A percentile compares a stretch with the other conserved stretches of the same genome.
Evolutionary conservation across 257 asterid species (phyloP).

Genomic region (Henckelia pumila): DNA sequence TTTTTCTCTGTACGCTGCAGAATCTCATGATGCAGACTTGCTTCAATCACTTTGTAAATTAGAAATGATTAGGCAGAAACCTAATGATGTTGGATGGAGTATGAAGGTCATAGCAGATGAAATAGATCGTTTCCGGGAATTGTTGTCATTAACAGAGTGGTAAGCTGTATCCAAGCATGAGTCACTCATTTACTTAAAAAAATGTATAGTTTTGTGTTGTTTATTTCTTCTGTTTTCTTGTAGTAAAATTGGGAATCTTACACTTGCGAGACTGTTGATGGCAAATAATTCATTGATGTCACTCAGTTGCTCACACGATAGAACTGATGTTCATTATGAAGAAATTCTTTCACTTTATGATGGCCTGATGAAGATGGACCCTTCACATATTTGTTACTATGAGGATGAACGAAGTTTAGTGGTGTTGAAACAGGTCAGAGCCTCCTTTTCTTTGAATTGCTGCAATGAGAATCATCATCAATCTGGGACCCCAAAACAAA

Average conservation of each 20-base stretch:
- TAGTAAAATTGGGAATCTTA: slow-evolving; percentile 96
- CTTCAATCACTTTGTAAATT: slow-evolving; percentile 37
- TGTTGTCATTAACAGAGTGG: slow-evolving; percentile 72
- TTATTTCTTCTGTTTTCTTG: slow-evolving; percentile 25
- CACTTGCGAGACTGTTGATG: slow-evolving; percentile 86
- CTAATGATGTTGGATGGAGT: slow-evolving; percentile 40
- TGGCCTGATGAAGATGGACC: slow-evolving; percentile 74
- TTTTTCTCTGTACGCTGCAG: slow-evolving; percentile 38
- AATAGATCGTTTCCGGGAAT: slow-evolving; percentile 66
- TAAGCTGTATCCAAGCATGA: slow-evolving; percentile 31
- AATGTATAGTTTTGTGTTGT: slow-evolving; percentile 9
- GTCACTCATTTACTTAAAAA: slow-evolving; percentile 17
- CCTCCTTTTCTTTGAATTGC: slow-evolving; percentile 9
- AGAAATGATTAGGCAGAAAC: slow-evolving; percentile 36
- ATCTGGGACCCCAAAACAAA: slow-evolving; percentile 11
- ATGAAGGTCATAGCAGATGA: slow-evolving; percentile 56
- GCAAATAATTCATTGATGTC: slow-evolving; percentile 58
- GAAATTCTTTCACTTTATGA: slow-evolving; percentile 73
- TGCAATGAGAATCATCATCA: slow-evolving; percentile 6
- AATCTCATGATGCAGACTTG: slow-evolving; percentile 37
- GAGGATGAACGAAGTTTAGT: slow-evolving; percentile 73
- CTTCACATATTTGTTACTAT: slow-evolving; percentile 65
- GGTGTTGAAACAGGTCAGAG: slow-evolving; percentile 68
- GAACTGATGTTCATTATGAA: slow-evolving; percentile 39
- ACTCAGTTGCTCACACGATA: slow-evolving; percentile 32